These are phyloP conservation scores for Pyrenophora tritici-repentis DNA, from an alignment of 2,329 filamentous ascomycete species.

Conservation along the genomic window DNA sequence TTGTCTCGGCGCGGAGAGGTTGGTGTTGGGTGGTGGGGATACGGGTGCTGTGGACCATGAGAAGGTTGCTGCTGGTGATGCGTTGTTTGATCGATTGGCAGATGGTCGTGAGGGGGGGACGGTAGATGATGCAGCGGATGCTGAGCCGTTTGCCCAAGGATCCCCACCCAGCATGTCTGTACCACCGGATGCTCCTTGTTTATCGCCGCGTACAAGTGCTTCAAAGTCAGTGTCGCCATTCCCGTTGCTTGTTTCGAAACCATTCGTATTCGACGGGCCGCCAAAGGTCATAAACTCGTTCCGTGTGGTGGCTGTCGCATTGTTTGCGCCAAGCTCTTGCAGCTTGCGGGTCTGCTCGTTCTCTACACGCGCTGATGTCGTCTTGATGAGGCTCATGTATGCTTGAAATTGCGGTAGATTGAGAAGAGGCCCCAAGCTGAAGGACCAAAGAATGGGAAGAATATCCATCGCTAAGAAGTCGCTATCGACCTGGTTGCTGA, in stretches of 20 bases:
- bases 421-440: conserved; percentile 87
- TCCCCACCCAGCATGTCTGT: conserved; percentile 50
- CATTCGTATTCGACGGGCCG: conserved; percentile 58
- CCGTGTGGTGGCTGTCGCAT: conserved; percentile 58
- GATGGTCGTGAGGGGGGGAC: conserved; percentile 39
- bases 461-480: conserved; percentile 94
- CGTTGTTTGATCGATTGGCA: conserved; percentile 32
- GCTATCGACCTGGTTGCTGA: conserved; percentile 79
- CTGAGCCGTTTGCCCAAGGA: conserved; percentile 48
- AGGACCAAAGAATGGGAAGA: conserved; percentile 86
- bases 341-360: conserved; percentile 87
- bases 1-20: conserved; percentile 29
- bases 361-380: conserved; percentile 78
- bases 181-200: conserved; percentile 44
- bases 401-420: conserved; percentile 82
- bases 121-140: conserved; percentile 39
- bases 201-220: conserved; percentile 79
- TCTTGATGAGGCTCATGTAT: conserved; percentile 89
- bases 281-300: conserved; percentile 75
- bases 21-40: conserved; percentile 40
- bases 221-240: conserved; percentile 80
- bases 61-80: conserved; percentile 49
- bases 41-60: conserved; percentile 52
- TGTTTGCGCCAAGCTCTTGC: conserved; percentile 74
- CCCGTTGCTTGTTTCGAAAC: conserved; percentile 59